phyloP scores from a whole-genome alignment of 345 rosid genomes.

The Eucalyptus paniculata region DNA sequence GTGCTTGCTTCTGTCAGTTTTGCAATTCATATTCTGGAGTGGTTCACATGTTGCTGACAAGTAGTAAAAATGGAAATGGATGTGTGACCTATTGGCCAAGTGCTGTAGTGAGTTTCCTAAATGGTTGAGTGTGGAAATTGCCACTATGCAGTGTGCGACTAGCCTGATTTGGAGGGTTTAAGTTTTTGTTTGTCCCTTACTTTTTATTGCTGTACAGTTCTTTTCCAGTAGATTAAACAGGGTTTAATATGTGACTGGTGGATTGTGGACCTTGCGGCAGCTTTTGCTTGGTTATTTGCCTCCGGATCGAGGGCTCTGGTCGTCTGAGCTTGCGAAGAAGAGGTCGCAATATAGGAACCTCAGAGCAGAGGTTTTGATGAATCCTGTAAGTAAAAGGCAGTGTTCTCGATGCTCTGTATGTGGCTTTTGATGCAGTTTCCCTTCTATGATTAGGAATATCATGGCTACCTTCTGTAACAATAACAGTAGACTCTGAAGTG shows the following conservation, averaged over 20 bases:
- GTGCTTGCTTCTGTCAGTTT: neutral
- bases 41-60: neutral
- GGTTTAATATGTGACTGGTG: neutral
- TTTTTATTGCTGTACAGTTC: neutral
- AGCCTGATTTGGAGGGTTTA: neutral
- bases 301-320: constrained; percentile 74
- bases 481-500: neutral
- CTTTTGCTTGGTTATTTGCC: constrained; percentile 76
- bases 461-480: neutral
- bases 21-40: neutral
- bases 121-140: neutral
- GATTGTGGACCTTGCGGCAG: constrained; percentile 25
- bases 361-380: constrained; percentile 82
- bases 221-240: neutral
- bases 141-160: neutral
- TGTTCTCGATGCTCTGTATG: neutral
- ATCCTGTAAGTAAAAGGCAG: constrained; percentile 53
- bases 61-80: neutral
- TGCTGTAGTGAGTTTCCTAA: neutral
- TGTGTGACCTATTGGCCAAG: neutral
- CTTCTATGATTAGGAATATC: neutral
- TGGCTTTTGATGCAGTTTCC: neutral
- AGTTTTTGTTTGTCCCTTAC: neutral
- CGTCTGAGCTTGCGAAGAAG: constrained; percentile 75
- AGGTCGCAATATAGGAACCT: constrained; percentile 87